Conservation (phyloP, 1,284 basidiomycete genomes). For the Ganoderma lucidum region DNA sequence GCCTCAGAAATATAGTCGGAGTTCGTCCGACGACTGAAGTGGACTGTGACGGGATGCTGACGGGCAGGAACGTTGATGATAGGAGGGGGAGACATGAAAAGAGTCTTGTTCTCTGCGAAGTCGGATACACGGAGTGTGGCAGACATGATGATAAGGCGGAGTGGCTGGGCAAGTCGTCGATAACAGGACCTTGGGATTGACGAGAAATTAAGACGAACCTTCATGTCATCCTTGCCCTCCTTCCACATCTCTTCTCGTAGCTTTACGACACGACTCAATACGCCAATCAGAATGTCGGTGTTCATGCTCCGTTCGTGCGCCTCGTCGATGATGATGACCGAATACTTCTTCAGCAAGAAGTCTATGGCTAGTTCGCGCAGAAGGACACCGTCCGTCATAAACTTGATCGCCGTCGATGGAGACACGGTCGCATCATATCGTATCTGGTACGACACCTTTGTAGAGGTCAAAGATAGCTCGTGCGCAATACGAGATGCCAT, state of each 20-base stretch:
- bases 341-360: slow-evolving; percentile 91
- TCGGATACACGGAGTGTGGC: slow-evolving; percentile 95
- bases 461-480: slow-evolving; percentile 85
- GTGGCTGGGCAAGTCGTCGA: slow-evolving; percentile 58
- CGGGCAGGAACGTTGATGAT: slow-evolving; percentile 91
- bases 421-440: slow-evolving; percentile 96
- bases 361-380: slow-evolving; percentile 93
- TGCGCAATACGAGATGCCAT: slow-evolving; percentile 93
- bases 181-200: background rate
- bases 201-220: slow-evolving; percentile 51
- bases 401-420: slow-evolving; percentile 92
- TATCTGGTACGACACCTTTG: slow-evolving; percentile 94
- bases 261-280: slow-evolving; percentile 91
- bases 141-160: slow-evolving; percentile 98
- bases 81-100: slow-evolving; percentile 89
- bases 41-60: slow-evolving; percentile 95
- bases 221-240: slow-evolving; percentile 69
- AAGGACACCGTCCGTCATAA: slow-evolving; percentile 99
- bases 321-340: slow-evolving; percentile 96
- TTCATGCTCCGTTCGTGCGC: slow-evolving; percentile 99
- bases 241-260: slow-evolving; percentile 91
- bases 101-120: slow-evolving; percentile 86
- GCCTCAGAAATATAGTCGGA: slow-evolving; percentile 93
- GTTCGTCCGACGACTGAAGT: slow-evolving; percentile 89
- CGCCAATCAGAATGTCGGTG: slow-evolving; percentile 97